Conservation (phyloP, 2,329 filamentous ascomycete species). For the Rugonectria rugulosa region DNA sequence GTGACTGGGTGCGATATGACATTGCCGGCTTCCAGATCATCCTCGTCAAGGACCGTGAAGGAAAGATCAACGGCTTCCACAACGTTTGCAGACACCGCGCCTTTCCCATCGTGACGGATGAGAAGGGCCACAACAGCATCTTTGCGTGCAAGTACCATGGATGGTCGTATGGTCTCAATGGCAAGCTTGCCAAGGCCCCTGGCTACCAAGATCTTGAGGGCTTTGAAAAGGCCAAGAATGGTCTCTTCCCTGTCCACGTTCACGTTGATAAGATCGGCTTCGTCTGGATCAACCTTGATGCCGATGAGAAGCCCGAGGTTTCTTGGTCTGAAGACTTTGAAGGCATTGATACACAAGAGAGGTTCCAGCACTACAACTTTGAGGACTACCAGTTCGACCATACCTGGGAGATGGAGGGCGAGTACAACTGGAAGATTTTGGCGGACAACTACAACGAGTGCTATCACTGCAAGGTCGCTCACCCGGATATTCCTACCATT, state of each 20-base stretch:
- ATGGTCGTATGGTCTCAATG: constrained; percentile 66
- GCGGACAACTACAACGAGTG: constrained; percentile 73
- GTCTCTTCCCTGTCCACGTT: constrained; percentile 62
- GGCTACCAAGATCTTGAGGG: constrained; percentile 62
- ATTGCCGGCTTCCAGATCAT: constrained; percentile 65
- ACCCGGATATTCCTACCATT: constrained; percentile 64
- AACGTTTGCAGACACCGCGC: constrained; percentile 70
- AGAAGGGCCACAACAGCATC: constrained; percentile 58
- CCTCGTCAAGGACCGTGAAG: constrained; percentile 57
- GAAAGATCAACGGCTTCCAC: constrained; percentile 66
- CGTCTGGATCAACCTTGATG: constrained; percentile 66
- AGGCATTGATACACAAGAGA: constrained; percentile 53
- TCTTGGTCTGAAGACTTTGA: constrained; percentile 61
- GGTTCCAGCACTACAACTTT: constrained; percentile 56
- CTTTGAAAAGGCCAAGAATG: constrained; percentile 64
- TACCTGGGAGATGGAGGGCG: constrained; percentile 62
- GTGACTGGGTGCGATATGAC: constrained; percentile 64
- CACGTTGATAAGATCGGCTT: constrained; percentile 62
- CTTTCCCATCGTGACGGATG: constrained; percentile 62
- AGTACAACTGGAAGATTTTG: constrained; percentile 68
- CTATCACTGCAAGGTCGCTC: constrained; percentile 68
- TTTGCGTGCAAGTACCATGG: constrained; percentile 69
- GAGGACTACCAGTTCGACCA: constrained; percentile 65
- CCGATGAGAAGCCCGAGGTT: constrained; percentile 52
- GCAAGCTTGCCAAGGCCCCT: constrained; percentile 66